phyloP scores from a whole-genome alignment of 1,284 basidiomycete species.

The Phellinidium pouzarii region DNA sequence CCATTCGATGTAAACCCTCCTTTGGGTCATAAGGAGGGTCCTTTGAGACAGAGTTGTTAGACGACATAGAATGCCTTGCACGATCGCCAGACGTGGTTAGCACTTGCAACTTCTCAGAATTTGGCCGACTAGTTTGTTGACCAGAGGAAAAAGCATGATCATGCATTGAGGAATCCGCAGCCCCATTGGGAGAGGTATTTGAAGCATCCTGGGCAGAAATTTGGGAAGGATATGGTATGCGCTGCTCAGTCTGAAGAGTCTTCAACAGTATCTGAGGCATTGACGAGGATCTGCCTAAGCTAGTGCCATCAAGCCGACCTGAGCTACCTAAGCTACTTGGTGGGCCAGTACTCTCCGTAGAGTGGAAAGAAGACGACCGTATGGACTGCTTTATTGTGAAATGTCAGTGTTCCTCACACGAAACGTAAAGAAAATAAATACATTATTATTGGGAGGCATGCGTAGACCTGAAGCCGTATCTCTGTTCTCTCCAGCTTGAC shows the following conservation, averaged over 20 bases:
- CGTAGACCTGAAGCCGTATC: background rate
- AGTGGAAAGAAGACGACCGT: background rate
- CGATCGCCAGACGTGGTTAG: conserved; percentile 1
- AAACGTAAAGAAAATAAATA: background rate
- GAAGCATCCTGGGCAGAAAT: background rate
- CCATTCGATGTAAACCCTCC: conserved; percentile 5
- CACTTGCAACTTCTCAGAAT: background rate
- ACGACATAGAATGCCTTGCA: background rate
- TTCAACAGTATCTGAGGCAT: conserved; percentile 1
- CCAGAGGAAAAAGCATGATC: background rate
- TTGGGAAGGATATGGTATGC: background rate
- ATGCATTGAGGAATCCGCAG: conserved; percentile 6
- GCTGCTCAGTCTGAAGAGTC: background rate
- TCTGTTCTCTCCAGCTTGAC: background rate
- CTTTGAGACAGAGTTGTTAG: conserved; percentile 2
- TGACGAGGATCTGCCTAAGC: conserved; percentile 2
- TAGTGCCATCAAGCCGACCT: background rate
- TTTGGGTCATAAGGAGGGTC: conserved; percentile 18
- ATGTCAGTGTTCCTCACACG: background rate
- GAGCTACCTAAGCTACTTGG: background rate
- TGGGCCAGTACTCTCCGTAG: background rate
- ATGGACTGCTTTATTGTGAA: background rate
- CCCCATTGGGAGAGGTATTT: background rate
- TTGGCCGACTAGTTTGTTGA: background rate
- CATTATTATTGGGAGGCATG: background rate